A percentile compares a stretch with the other conserved stretches of the same genome.
These are phyloP conservation scores for Phyllosticta ampelicida DNA, from an alignment of 2,329 filamentous ascomycete genomes.

Conservation along the genomic window DNA sequence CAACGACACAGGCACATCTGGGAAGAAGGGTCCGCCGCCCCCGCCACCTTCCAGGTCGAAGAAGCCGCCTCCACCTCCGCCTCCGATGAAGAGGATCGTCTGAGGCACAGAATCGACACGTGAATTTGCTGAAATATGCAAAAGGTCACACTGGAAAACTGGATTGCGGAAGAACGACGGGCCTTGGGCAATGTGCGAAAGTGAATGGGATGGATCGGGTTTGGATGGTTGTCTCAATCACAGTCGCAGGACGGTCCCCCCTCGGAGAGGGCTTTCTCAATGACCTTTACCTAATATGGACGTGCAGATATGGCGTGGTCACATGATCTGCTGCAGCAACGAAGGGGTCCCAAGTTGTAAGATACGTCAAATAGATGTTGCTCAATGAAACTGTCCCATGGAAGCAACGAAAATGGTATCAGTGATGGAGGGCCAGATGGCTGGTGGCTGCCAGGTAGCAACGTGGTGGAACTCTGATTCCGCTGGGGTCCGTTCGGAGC, in stretches of 20 bases:
- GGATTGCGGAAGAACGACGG: neutral
- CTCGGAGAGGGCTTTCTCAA: neutral
- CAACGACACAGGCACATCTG: conserved; percentile 12
- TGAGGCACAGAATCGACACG: conserved; percentile 22
- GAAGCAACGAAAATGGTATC: too few species aligned
- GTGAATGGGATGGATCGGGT: neutral
- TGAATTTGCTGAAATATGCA: neutral
- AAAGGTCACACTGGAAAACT: neutral
- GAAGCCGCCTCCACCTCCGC: conserved; percentile 55
- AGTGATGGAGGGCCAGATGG: neutral
- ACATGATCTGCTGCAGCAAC: neutral
- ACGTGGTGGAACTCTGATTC: neutral
- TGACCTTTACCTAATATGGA: neutral
- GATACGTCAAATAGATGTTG: neutral
- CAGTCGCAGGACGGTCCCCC: conserved; percentile 6
- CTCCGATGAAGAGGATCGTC: conserved; percentile 50
- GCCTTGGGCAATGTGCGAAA: neutral
- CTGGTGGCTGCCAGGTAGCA: neutral
- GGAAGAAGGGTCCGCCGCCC: conserved; percentile 43
- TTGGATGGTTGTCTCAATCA: too few species aligned
- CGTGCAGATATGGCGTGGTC: neutral
- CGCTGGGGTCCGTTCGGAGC: neutral
- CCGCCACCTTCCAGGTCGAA: conserved; percentile 52
- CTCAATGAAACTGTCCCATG: neutral
- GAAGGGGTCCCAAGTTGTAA: neutral